A percentile compares a stretch with the other conserved stretches of the same genome.
These are phyloP conservation scores for Isoetes taiwanensis DNA, from an alignment of 75 land plant species.

Conservation along the genomic window DNA sequence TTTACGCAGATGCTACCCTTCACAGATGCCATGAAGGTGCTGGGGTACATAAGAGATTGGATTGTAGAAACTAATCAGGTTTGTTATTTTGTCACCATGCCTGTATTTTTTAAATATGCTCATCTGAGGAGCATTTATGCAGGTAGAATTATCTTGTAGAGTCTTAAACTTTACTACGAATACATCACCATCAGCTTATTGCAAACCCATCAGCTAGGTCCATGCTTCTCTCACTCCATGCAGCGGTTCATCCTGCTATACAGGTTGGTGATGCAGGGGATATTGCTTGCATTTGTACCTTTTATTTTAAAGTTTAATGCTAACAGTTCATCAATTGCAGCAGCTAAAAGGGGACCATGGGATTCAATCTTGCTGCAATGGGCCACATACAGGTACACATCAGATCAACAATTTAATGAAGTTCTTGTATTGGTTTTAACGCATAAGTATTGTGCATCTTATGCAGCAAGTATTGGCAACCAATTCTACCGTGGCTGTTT, in stretches of 20 bases:
- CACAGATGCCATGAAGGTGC: slow-evolving; percentile 84
- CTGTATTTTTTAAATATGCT: not conserved
- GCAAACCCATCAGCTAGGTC: slow-evolving; percentile 60
- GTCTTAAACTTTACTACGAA: slow-evolving; percentile 56
- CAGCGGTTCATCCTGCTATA: slow-evolving; percentile 42
- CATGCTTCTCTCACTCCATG: slow-evolving; percentile 44
- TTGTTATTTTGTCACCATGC: not conserved
- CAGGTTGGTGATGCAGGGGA: too few species aligned
- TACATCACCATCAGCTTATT: slow-evolving; percentile 68
- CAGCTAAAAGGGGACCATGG: slow-evolving; percentile 68
- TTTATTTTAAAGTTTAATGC: not conserved
- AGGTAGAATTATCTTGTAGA: slow-evolving; percentile 89
- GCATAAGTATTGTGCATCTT: not conserved
- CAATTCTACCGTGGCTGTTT: slow-evolving; percentile 74
- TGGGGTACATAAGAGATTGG: slow-evolving; percentile 70
- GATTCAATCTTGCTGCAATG: slow-evolving; percentile 97
- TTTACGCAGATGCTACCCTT: slow-evolving; percentile 85
- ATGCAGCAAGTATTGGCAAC: slow-evolving; percentile 60
- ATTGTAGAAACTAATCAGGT: slow-evolving; percentile 58
- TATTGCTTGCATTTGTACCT: not conserved
- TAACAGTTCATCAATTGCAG: slow-evolving; percentile 25
- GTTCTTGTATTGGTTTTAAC: not conserved
- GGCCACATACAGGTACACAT: slow-evolving; percentile 71
- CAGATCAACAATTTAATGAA: not conserved
- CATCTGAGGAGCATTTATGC: slow-evolving; percentile 11